A percentile compares a stretch with the other conserved stretches of the same genome.
phyloP scores from a whole-genome alignment of 306 rosid genomes.

The Citrullus amarus region DNA sequence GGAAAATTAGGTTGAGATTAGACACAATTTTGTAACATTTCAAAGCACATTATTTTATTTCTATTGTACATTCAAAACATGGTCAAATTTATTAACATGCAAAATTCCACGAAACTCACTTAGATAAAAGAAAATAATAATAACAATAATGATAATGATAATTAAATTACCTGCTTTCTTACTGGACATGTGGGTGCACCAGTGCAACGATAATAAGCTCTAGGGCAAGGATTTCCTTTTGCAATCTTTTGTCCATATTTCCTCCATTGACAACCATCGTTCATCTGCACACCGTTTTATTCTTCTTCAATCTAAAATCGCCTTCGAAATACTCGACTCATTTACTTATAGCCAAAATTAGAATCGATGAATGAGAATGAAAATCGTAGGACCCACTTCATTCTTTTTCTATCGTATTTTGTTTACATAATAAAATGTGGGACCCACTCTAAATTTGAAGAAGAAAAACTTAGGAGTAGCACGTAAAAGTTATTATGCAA shows the following conservation, averaged over 20 bases:
- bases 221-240: constrained; percentile 93
- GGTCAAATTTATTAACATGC: background rate
- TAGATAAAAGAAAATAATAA: background rate
- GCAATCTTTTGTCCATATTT: constrained; percentile 95
- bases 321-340: too few species aligned
- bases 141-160: background rate
- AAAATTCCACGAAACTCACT: background rate
- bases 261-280: constrained; percentile 98
- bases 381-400: too few species aligned
- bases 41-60: background rate
- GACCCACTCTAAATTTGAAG: too few species aligned
- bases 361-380: too few species aligned
- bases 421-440: too few species aligned
- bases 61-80: background rate
- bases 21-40: background rate
- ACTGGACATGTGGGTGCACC: constrained; percentile 80
- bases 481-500: too few species aligned
- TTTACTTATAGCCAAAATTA: too few species aligned
- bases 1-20: too few species aligned
- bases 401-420: too few species aligned
- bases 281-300: constrained; percentile 31
- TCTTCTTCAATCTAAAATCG: too few species aligned
- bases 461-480: too few species aligned
- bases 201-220: constrained; percentile 97
- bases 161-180: constrained; percentile 50